Evolutionary conservation across 495 filamentous ascomycete genomes (phyloP).

Genomic region (Talaromyces borbonicus): DNA sequence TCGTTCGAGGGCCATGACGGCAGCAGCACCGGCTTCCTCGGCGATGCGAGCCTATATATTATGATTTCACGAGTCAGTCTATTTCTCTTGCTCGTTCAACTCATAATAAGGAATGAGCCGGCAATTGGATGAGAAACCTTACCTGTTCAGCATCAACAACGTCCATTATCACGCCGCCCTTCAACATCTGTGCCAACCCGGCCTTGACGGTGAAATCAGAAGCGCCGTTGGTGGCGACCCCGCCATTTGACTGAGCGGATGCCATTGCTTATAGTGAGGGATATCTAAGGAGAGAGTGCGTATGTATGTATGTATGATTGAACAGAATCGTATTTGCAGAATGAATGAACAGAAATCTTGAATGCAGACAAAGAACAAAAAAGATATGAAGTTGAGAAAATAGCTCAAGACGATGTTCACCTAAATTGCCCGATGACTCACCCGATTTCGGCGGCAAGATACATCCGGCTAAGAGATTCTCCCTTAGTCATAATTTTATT

Average conservation of each 20-base stretch:
- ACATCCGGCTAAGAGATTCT: too few species aligned
- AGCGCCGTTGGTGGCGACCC: constrained; percentile 13
- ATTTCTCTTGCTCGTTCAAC: neutral
- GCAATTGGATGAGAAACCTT: constrained; percentile 11
- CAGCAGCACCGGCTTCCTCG: constrained; percentile 89
- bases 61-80: neutral
- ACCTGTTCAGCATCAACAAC: constrained; percentile 90
- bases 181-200: constrained; percentile 91
- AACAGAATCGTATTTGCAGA: neutral
- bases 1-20: constrained; percentile 97
- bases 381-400: neutral
- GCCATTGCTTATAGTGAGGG: constrained; percentile 19
- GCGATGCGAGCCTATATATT: constrained; percentile 70
- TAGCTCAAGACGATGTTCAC: neutral
- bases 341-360: constrained; percentile 1
- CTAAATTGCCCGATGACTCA: too few species aligned
- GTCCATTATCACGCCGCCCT: constrained; percentile 99
- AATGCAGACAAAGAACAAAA: neutral
- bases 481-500: too few species aligned
- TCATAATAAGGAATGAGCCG: neutral
- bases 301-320: neutral
- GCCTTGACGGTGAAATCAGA: constrained; percentile 71
- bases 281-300: neutral
- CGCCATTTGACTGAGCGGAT: constrained; percentile 18
- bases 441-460: too few species aligned